Evolutionary conservation across 2,329 filamentous ascomycete genomes (phyloP), one percentile per base, ranked within the genome.

Genomic region (Daldinia sp.): DNA sequence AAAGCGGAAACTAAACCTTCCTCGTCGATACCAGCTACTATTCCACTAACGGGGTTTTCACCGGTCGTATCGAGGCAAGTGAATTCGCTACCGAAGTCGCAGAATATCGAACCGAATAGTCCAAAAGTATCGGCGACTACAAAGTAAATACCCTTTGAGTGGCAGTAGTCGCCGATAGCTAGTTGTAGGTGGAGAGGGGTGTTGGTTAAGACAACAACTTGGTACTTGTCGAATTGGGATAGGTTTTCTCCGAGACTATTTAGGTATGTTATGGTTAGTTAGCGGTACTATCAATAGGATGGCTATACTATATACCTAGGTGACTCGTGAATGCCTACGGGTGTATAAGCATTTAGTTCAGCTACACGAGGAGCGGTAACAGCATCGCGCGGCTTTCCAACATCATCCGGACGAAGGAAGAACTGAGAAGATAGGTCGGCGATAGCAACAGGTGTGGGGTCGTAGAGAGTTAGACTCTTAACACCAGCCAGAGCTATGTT

Each of bases 401-500:
- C 90, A 76, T 99, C 95, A 72, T 90, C 87, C 15, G 88, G 85
- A 59, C 88, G 92, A 19, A 99, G 87, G 85, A 99, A 99, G 85
- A 99, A 99, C 78, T 99, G 95, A 41, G 95, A 92, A 37, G 95
- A 98, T 30, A 99, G 88, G 75, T 99, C 95, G 71, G 92, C 85
- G 71, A 97, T 90, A 70, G 89, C 85, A 55, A 92, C 90, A 39
- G 92, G 92, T 48, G 89, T 87, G 47, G 95, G 94, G 76, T 99
- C 95, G 82, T 93, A 92, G 57, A 99, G 86, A 1, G 94, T 95
- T 70, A 99, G 82, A 75, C 94, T 97, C 85, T 99, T 99, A 80
- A 99, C 95, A 77, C 95, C 95, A 72, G 95, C 95, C 71, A 99
- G 89, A 63, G 95, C 95, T 74, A 99, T 93, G 75, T 99, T 99